A percentile compares a stretch with the other conserved stretches of the same genome.
These are phyloP conservation scores for Pseudogymnoascus sp. DNA, from an alignment of 2,329 filamentous ascomycete species.

Conservation along the genomic window DNA sequence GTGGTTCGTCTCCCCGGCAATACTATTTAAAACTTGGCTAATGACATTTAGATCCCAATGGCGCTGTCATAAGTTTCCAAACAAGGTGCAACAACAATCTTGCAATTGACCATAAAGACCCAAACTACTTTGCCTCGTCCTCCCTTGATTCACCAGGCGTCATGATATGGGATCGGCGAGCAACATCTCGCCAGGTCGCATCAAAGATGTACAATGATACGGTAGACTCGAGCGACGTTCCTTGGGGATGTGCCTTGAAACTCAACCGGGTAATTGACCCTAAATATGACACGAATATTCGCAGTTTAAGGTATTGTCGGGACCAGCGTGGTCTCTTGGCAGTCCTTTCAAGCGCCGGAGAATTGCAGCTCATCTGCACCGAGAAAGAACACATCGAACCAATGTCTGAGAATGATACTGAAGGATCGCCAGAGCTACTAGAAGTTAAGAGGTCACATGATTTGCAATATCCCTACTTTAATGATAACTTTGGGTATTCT, in stretches of 20 bases:
- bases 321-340: slow-evolving; percentile 54
- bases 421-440: slow-evolving; percentile 49
- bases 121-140: slow-evolving; percentile 78
- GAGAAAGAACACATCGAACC: slow-evolving; percentile 43
- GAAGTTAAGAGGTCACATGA: slow-evolving; percentile 53
- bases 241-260: slow-evolving; percentile 54
- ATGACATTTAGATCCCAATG: slow-evolving; percentile 38
- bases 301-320: slow-evolving; percentile 54
- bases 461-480: slow-evolving; percentile 51
- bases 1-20: slow-evolving; percentile 45
- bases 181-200: slow-evolving; percentile 43
- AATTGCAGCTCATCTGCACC: slow-evolving; percentile 54
- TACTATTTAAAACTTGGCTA: slow-evolving; percentile 5
- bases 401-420: slow-evolving; percentile 36
- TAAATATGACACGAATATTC: slow-evolving; percentile 50
- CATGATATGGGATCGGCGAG: slow-evolving; percentile 70
- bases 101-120: slow-evolving; percentile 69
- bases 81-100: slow-evolving; percentile 64
- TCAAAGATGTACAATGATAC: slow-evolving; percentile 49
- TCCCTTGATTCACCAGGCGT: slow-evolving; percentile 66
- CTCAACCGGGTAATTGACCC: slow-evolving; percentile 48
- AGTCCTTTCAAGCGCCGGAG: slow-evolving; percentile 53
- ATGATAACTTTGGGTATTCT: slow-evolving; percentile 39
- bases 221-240: slow-evolving; percentile 51
- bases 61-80: slow-evolving; percentile 49